Conservation (phyloP, 2,329 filamentous ascomycete genomes). For the Chaetomium olivaceum region DNA sequence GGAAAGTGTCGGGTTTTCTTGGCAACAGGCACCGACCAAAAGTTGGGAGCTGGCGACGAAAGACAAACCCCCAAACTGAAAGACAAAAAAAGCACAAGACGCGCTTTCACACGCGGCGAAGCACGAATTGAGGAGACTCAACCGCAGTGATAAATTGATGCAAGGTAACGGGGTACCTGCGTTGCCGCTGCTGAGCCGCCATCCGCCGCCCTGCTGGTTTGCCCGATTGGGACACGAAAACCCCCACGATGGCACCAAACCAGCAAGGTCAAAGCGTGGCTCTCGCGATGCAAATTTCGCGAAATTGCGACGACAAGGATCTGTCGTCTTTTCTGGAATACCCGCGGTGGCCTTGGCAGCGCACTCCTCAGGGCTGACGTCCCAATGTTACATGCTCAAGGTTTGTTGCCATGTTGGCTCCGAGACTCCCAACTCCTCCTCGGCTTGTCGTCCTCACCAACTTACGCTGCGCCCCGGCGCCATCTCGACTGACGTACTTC, state of each 20-base stretch:
- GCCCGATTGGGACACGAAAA: slow-evolving; percentile 6
- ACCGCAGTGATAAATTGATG: background rate
- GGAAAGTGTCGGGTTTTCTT: slow-evolving; percentile 17
- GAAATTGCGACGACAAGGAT: slow-evolving; percentile 24
- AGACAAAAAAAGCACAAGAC: background rate
- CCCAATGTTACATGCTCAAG: background rate
- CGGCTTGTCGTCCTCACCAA: background rate
- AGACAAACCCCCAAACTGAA: background rate
- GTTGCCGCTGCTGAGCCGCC: background rate
- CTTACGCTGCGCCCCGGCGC: background rate
- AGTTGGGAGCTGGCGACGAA: background rate
- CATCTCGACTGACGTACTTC: background rate
- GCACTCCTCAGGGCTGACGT: slow-evolving; percentile 7
- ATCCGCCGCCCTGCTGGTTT: background rate
- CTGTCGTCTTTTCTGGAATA: slow-evolving; percentile 12
- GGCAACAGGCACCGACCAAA: background rate
- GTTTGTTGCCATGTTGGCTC: background rate
- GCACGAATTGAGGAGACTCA: background rate
- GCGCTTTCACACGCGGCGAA: background rate
- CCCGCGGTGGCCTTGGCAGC: slow-evolving; percentile 15
- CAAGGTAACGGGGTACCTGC: background rate
- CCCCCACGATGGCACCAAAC: slow-evolving; percentile 12
- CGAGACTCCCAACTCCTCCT: background rate
- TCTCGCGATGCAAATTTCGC: slow-evolving; percentile 21
- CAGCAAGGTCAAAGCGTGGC: slow-evolving; percentile 20